Base-by-base conservation (phyloP, 345 rosid genomes). In the Camelina laxa region DNA sequence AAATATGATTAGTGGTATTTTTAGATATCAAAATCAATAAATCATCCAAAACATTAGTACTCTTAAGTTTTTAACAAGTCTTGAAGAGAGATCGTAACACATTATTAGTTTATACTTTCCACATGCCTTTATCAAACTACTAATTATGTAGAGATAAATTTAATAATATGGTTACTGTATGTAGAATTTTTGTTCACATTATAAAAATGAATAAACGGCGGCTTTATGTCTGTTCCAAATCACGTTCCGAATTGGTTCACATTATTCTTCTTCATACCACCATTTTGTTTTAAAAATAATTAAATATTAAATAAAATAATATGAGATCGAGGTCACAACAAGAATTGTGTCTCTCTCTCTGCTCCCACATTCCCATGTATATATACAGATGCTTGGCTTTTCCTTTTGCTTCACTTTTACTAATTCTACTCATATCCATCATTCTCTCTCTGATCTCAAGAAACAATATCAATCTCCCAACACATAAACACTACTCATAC, bases 231-330 rank as follows among this genome's bases (percentile, higher is more conserved):
- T 48, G 73, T 58, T 60, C 74, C 19, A 60, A 67, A 42, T 75
- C 64, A 76, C 75, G 75, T 69, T 76, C 42, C 35, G 70, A 76
- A 76, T 55, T 45, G 65, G 80, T 69, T 76, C 80, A 55, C 75
- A 67, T 51, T 68, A 60, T 59, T 60, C 48, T 48, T 70, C 57
- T 9, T 36, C 41, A 38, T 38, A 38, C 41, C 41, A 42, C 44
- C 45, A 30, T 51, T 59, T 24, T 27, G 30, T 27, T 67, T 12
- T 1, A 36, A 27, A 36, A 33, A 33, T 33, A 33, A 6, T 6
- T 33, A 33, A 6, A 7, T 6, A 33, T 33, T 35, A 60, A 62
- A 9, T 27, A 51, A 11, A 36, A 62, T 31, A 33, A 16, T 60
- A 68, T 48, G 19, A 20, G 50, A 55, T 64, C 45, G 47, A 76